Evolutionary conservation across 192 early-diverging fungal species (phyloP), one percentile per base, ranked within the genome.

Genomic region (Jimgerdemannia flammicorona): DNA sequence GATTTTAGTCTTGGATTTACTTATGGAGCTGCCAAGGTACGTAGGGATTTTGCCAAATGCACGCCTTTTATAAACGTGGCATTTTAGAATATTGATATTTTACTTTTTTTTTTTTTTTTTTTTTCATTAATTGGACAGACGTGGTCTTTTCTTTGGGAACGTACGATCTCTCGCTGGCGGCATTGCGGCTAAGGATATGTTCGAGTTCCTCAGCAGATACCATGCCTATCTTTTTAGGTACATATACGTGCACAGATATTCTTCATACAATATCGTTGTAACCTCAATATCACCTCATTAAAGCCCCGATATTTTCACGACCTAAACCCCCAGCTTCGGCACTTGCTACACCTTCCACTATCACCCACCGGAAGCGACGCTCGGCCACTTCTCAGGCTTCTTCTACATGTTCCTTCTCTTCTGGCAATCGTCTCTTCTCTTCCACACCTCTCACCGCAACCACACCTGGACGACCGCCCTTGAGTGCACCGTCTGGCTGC

Each of bases 351-450:
- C 76, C 44, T 80, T 80, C n/a, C 79, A 80, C 63, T 80, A 80
- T 44, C 79, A 80, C 42, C 79, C 79, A 42, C 72, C 71, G 72
- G 79, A 80, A 66, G 75, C 72, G 11, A 80, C 79, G 18, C 40
- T 80, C 18, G 75, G 72, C 6, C 79, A 80, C 64, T 74, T 70
- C 29, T 64, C 70, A 39, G 79, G 79, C 4, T 80, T 80, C 73
- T 69, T 74, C 8, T 80, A 80, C 20, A 75, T 77, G 70, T 73
- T 69, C 40, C 42, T 80, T 40, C 54, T 80, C 14, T 44, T 80
- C 20, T 80, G 79, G 79, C 79, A 80, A 70, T 80, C 79, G 43
- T 76, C 79, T 3, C 73, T 69, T 1, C 74, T 80, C 54, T 65
- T 77, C 40, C 75, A 76, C 49, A 44, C 72, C 70, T 73, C 67